These are phyloP conservation scores for Aspergillus hortae DNA, from an alignment of 2,329 filamentous ascomycete species.

Conservation along the genomic window DNA sequence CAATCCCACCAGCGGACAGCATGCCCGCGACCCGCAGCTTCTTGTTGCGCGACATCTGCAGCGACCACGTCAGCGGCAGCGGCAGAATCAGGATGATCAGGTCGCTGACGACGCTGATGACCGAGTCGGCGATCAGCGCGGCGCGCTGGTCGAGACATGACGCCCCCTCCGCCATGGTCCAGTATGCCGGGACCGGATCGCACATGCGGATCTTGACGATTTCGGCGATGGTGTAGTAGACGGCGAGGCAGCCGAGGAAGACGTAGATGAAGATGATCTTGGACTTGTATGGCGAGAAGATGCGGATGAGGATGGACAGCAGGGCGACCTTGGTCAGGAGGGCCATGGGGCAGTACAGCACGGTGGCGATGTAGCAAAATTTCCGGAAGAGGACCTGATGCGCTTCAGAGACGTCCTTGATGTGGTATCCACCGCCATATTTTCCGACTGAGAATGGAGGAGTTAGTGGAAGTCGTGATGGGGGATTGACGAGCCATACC, in stretches of 20 bases:
- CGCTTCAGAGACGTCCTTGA: slow-evolving; percentile 19
- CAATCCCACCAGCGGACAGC: slow-evolving; percentile 37
- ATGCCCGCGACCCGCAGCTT: slow-evolving; percentile 38
- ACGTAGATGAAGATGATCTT: slow-evolving; percentile 34
- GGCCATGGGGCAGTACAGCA: slow-evolving; percentile 41
- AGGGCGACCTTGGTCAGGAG: slow-evolving; percentile 37
- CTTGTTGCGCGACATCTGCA: slow-evolving; percentile 35
- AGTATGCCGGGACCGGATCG: slow-evolving; percentile 34
- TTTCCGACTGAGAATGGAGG: slow-evolving; percentile 22
- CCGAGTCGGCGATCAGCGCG: slow-evolving; percentile 36
- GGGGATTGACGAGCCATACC: slow-evolving; percentile 11
- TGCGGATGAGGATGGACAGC: slow-evolving; percentile 35
- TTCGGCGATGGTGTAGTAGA: slow-evolving; percentile 35
- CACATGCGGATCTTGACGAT: slow-evolving; percentile 39
- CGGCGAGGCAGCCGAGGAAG: slow-evolving; percentile 30
- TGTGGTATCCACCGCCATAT: slow-evolving; percentile 35
- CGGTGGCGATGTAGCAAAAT: slow-evolving; percentile 36
- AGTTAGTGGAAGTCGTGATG: not conserved
- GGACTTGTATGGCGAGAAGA: slow-evolving; percentile 34
- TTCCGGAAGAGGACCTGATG: slow-evolving; percentile 24
- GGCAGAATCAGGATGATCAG: slow-evolving; percentile 35
- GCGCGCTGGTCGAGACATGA: slow-evolving; percentile 35
- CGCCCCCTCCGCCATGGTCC: slow-evolving; percentile 21
- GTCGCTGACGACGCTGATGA: slow-evolving; percentile 38
- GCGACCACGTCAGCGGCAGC: slow-evolving; percentile 36